Base-by-base conservation (phyloP, 768 basidiomycete species). In the Collybia mongolica region DNA sequence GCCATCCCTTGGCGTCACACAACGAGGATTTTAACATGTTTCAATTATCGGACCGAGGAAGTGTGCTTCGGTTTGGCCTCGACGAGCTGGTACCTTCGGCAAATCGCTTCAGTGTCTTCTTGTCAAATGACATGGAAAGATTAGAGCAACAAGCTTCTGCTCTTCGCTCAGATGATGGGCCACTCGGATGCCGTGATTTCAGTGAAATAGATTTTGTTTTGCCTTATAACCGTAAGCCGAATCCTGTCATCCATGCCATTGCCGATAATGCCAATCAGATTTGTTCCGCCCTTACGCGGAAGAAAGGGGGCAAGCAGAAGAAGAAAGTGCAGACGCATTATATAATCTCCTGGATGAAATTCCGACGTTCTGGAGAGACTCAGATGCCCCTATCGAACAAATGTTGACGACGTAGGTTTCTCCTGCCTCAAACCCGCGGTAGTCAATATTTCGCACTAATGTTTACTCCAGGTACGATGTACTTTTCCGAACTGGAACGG, bases 401-500 rank as follows among this genome's bases (percentile, higher is more conserved):
- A 69, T 86, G 54, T 57, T 90, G 20, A 91, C 86, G 22, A 75
- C 72, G 90, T 91, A 55, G 55, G 70, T 58, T 44, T 36, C 26
- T 26, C 36, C 20, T 29, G 42, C 43, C 22, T 19, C n/a, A 39
- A 23, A 7, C 3, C n/a, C 24, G 24, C 24, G 7, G 7, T 7
- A 7, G 7, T 26, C 24, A 18, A 18, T 40, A 6, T n/a, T 24
- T 7, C 46, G 43, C n/a, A 51, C 15, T 48, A 36, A 39, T 48
- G 37, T 38, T 29, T 12, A 32, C 46, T 44, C 20, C 51, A 90
- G 90, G 12, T 82, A 76, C 52, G 90, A 93, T 59, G 62, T 87
- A 20, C 72, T 79, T 2, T 79, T 84, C 54, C 73, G 76, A 26
- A 68, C 80, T 17, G 79, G 79, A 8, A 71, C 74, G 9, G 79